These are phyloP conservation scores for Penicillium egyptiacum DNA, from an alignment of 495 filamentous ascomycete genomes.

Conservation along the genomic window DNA sequence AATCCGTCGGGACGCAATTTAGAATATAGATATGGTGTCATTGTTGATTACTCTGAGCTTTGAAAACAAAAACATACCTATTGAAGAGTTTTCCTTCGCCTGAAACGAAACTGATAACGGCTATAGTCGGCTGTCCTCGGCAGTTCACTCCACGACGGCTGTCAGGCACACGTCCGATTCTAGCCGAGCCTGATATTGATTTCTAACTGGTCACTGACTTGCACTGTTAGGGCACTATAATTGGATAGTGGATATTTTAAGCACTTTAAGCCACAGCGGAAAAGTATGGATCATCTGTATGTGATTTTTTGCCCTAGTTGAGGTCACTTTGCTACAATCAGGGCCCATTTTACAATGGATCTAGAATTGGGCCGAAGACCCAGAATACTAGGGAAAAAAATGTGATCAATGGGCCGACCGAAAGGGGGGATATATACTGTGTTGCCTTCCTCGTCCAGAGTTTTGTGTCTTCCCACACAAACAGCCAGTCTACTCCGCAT, in stretches of 20 bases:
- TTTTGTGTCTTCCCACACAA: background rate
- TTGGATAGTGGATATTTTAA: constrained; percentile 5
- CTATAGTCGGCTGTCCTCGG: constrained; percentile 14
- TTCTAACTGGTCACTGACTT: background rate
- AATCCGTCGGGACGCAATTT: background rate
- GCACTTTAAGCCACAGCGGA: constrained; percentile 15
- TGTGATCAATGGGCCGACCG: background rate
- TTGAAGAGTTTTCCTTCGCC: background rate
- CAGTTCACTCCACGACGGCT: background rate
- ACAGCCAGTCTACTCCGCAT: background rate
- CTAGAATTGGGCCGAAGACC: background rate
- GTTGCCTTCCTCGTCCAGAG: background rate
- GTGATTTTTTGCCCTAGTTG: constrained; percentile 3
- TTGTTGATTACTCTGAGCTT: background rate
- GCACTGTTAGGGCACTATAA: background rate
- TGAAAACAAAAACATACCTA: background rate
- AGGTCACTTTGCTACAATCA: constrained; percentile 4
- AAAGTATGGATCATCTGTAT: constrained; percentile 16
- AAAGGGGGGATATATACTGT: constrained; percentile 3
- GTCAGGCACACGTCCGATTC: constrained; percentile 9
- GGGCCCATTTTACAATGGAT: constrained; percentile 10
- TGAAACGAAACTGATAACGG: constrained; percentile 14
- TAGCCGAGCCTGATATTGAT: background rate
- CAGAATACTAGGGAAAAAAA: background rate
- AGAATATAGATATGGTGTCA: background rate